Conservation (phyloP, 2,329 filamentous ascomycete genomes). For the Fusarium nelsonii region DNA sequence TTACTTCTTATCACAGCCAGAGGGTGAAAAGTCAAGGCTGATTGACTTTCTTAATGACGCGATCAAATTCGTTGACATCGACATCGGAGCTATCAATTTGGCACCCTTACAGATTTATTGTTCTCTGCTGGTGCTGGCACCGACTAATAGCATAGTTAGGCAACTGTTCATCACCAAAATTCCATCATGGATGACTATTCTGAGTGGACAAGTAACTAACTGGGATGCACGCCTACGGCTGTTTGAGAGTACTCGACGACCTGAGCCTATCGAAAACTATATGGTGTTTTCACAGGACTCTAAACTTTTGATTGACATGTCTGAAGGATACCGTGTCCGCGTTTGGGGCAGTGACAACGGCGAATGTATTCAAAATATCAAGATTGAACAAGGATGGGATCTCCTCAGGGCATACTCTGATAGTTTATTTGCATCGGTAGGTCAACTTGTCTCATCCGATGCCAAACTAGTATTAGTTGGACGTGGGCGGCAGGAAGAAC, state of each 20-base stretch:
- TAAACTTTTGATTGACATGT: background rate
- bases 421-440: no score
- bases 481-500: rapidly evolving
- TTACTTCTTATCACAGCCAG: background rate
- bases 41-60: background rate
- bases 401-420: no score
- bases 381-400: background rate
- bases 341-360: background rate
- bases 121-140: background rate
- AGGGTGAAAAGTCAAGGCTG: background rate
- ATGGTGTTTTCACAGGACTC: background rate
- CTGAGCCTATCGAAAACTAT: no score
- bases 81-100: background rate
- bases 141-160: background rate
- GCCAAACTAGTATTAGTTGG: background rate
- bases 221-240: background rate
- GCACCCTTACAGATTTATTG: background rate
- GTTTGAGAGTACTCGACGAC: rapidly evolving
- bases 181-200: background rate
- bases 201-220: background rate
- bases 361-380: background rate
- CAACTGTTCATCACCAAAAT: rapidly evolving
- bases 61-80: background rate
- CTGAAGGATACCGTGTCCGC: rapidly evolving
- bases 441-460: background rate